A percentile compares a stretch with the other conserved stretches of the same genome.
These are phyloP conservation scores for Salix purpurea DNA, from an alignment of 345 rosid genomes.

Conservation along the genomic window DNA sequence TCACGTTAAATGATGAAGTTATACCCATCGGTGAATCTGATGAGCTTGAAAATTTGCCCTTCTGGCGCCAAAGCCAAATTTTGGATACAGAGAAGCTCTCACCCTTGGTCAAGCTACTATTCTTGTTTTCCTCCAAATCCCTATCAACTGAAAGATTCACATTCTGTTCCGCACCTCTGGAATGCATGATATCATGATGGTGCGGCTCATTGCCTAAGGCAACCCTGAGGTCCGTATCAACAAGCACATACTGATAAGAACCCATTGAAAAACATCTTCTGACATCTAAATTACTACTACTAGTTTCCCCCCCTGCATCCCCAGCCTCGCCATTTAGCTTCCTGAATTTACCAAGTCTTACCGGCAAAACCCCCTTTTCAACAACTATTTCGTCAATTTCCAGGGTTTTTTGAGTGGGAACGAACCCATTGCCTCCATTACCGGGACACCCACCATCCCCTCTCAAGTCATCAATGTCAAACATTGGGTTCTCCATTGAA, in stretches of 20 bases:
- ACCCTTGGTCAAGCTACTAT: constrained; percentile 13
- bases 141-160: constrained; percentile 9
- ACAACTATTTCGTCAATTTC: constrained; percentile 24
- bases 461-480: constrained; percentile 24
- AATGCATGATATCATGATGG: neutral
- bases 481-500: constrained; percentile 25
- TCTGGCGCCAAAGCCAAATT: constrained; percentile 32
- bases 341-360: constrained; percentile 33
- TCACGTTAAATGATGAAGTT: constrained; percentile 11
- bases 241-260: constrained; percentile 29
- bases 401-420: constrained; percentile 15
- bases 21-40: constrained; percentile 18
- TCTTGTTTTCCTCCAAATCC: constrained; percentile 23
- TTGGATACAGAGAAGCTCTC: constrained; percentile 31
- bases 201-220: constrained; percentile 10
- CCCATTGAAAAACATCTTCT: constrained; percentile 35
- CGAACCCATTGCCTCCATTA: constrained; percentile 12
- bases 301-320: constrained; percentile 24
- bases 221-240: constrained; percentile 24
- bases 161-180: neutral
- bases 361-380: constrained; percentile 23
- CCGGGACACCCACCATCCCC: constrained; percentile 15
- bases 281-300: constrained; percentile 33
- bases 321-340: constrained; percentile 12
- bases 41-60: constrained; percentile 21